Conservation (phyloP, 1,284 basidiomycete species). For the Cryptococcus maquisensis region DNA sequence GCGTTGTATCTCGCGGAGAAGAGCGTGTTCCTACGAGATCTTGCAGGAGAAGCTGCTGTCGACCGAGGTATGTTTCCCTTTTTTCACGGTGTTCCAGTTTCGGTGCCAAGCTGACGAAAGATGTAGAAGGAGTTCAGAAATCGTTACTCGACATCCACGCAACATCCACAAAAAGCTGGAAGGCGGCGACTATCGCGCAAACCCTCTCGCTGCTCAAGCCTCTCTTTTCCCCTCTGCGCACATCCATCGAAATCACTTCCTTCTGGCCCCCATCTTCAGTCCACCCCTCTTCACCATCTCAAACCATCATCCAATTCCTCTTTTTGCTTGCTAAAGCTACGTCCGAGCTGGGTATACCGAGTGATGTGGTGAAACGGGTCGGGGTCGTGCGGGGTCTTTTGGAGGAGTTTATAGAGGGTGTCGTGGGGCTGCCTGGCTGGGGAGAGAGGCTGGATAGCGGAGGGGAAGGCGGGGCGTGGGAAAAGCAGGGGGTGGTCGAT, state of each 20-base stretch:
- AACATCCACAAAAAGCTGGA: slow-evolving; percentile 31
- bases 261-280: neutral
- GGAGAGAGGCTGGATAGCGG: too few relatives aligned
- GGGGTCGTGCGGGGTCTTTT: neutral
- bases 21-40: slow-evolving; percentile 28
- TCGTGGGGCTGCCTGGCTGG: too few relatives aligned
- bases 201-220: slow-evolving; percentile 22
- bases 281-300: neutral
- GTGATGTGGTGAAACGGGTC: neutral
- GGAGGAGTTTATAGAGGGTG: neutral
- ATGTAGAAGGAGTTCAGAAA: slow-evolving; percentile 5
- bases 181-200: slow-evolving; percentile 15
- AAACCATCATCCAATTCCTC: too few relatives aligned
- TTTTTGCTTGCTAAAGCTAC: too few relatives aligned
- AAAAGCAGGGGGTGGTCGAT: too few relatives aligned
- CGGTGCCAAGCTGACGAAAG: too few relatives aligned
- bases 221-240: slow-evolving; percentile 17
- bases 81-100: too few relatives aligned
- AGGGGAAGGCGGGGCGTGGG: too few relatives aligned
- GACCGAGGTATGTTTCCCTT: slow-evolving; percentile 16
- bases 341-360: too few relatives aligned
- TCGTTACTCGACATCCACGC: slow-evolving; percentile 29
- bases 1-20: slow-evolving; percentile 36
- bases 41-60: slow-evolving; percentile 17
- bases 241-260: neutral